Conservation (phyloP, 148 eudicot species). For the Chenopodium formosanum region DNA sequence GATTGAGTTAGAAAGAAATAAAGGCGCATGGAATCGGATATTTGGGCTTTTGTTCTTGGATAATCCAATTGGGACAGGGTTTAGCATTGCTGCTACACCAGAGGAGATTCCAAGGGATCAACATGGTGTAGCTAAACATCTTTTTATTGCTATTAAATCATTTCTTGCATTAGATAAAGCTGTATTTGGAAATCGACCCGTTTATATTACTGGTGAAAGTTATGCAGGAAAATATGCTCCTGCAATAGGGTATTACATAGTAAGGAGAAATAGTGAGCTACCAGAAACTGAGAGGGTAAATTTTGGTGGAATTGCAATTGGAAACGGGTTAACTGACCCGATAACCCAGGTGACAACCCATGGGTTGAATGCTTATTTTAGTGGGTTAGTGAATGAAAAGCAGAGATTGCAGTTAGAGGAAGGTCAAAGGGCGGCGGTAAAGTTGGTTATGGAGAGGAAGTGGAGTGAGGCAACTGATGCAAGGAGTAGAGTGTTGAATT, state of each 20-base stretch:
- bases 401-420: constrained; percentile 50
- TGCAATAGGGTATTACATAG: constrained; percentile 63
- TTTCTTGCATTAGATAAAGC: constrained; percentile 40
- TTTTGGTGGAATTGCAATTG: constrained; percentile 73
- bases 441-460: constrained; percentile 21
- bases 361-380: constrained; percentile 55
- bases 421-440: constrained; percentile 43
- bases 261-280: constrained; percentile 42
- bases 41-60: constrained; percentile 75
- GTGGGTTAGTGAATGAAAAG: constrained; percentile 60
- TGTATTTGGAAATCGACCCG: constrained; percentile 47
- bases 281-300: constrained; percentile 39
- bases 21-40: constrained; percentile 56
- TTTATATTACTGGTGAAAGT: constrained; percentile 87
- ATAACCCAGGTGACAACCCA: constrained; percentile 61
- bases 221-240: constrained; percentile 87
- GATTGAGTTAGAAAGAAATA: constrained; percentile 42
- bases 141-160: constrained; percentile 49
- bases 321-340: constrained; percentile 84
- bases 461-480: constrained; percentile 68
- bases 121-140: constrained; percentile 56
- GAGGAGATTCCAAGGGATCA: constrained; percentile 78
- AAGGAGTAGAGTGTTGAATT: constrained; percentile 33
- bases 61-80: constrained; percentile 83
- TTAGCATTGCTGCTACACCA: constrained; percentile 55